A percentile compares a stretch with the other conserved stretches of the same genome.
phyloP scores from a whole-genome alignment of 1,139 yeast species.

The Suhomyces choctaworum region DNA sequence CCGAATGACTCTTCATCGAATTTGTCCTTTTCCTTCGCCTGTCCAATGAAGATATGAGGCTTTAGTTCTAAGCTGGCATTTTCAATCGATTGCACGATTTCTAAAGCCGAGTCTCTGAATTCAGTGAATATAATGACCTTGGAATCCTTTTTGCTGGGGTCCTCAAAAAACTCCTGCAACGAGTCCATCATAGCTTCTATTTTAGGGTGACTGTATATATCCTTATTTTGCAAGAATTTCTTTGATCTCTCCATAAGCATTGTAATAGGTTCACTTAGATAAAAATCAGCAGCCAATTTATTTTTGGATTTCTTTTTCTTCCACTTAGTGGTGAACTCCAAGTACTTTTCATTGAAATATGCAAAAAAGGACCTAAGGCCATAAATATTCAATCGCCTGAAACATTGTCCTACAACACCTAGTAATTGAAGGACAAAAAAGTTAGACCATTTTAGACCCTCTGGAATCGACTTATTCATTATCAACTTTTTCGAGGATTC shows the following conservation, averaged over 20 bases:
- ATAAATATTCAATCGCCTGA: slow-evolving; percentile 69
- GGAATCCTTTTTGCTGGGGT: slow-evolving; percentile 40
- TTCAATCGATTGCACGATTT: slow-evolving; percentile 71
- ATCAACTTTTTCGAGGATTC: slow-evolving; percentile 63
- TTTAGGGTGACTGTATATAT: slow-evolving; percentile 73
- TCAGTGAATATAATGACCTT: slow-evolving; percentile 87
- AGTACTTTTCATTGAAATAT: slow-evolving; percentile 58
- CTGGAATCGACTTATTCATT: slow-evolving; percentile 54
- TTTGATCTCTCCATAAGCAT: slow-evolving; percentile 49
- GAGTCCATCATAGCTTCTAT: slow-evolving; percentile 61
- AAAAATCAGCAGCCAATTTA: slow-evolving; percentile 61
- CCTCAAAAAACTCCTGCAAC: slow-evolving; percentile 53
- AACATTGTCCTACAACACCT: slow-evolving; percentile 73
- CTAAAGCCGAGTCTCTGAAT: slow-evolving; percentile 84
- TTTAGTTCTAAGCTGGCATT: slow-evolving; percentile 36
- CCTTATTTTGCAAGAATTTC: slow-evolving; percentile 37
- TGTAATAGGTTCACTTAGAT: slow-evolving; percentile 50
- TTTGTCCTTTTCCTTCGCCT: slow-evolving; percentile 57
- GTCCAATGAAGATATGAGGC: slow-evolving; percentile 93
- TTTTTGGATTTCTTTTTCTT: slow-evolving; percentile 53
- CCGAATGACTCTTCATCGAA: slow-evolving; percentile 51
- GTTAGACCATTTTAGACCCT: slow-evolving; percentile 72
- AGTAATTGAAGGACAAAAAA: slow-evolving; percentile 61
- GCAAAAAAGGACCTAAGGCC: slow-evolving; percentile 78
- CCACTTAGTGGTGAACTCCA: slow-evolving; percentile 60